Evolutionary conservation across 352 stramenopile species (phyloP), one percentile per base, ranked within the genome.

Genomic region (Phytophthora megakarya): DNA sequence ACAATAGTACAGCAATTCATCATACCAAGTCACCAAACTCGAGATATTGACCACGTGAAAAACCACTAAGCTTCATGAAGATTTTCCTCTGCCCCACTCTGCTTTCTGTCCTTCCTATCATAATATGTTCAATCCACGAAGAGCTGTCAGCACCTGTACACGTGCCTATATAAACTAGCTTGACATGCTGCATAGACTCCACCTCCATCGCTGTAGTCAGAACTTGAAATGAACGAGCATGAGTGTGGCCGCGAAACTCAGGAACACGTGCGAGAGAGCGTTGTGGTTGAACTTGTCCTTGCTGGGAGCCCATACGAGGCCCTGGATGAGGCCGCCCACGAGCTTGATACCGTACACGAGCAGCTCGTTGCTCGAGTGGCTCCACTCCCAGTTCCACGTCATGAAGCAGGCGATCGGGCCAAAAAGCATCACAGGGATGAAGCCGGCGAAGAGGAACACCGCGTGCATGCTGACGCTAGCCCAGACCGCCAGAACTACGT

Each of bases 281-380:
- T 95, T 95, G 78, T 95, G 87, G 82, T 95, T 95, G 69, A 95
- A 95, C 61, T 85, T 84, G 70, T 88, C 73, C 64, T 89, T 88
- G 75, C 76, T 90, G 23, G 87, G 87, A 47, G 80, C 87, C 69
- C 88, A 88, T 22, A 93, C 84, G 35, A 93, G 78, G 3, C 81
- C 85, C 72, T 95, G 87, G 55, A 94, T 81, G 61, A 94, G 75
- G 10, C 84, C 87, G 33, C 84, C 81, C 43, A 78, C 70, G 33
- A 95, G 77, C 67, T 94, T 95, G 50, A 94, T 45, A 25, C 82
- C 48, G 70, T 94, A 93, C 40, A 95, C 81, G 35, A 95, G 74
- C 49, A 95, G 70, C 65, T 95, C 87, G 59, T 91, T 90, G 59
- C 65, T 90, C 39, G 84, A 78, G 67, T 86, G 82, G 65, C 84